Evolutionary conservation across 768 basidiomycete genomes (phyloP).

Genomic region (Boletus rufocinnamomeus): DNA sequence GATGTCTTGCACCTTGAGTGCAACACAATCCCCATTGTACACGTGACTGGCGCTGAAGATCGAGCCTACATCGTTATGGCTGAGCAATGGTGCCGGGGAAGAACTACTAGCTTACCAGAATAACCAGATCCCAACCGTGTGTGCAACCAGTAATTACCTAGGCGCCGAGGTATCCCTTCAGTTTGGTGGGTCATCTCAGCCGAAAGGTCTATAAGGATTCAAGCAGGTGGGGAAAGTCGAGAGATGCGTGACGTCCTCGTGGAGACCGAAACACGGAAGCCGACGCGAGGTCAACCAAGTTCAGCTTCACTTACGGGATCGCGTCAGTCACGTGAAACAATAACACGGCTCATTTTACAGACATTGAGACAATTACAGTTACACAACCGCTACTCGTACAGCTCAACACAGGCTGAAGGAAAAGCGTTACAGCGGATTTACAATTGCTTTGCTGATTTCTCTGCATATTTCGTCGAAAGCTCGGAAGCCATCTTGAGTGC

Average conservation of each 20-base stretch:
- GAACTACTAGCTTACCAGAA: conserved; percentile 50
- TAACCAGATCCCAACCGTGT: conserved; percentile 70
- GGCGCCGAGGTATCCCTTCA: conserved; percentile 34
- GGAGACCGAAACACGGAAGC: neutral
- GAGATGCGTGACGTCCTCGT: neutral
- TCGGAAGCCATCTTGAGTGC: conserved; percentile 57
- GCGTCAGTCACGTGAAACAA: conserved; percentile 32
- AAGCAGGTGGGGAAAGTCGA: neutral
- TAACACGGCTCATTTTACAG: neutral
- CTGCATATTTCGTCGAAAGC: conserved; percentile 17
- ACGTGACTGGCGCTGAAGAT: conserved; percentile 67
- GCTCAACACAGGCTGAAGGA: neutral
- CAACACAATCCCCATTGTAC: conserved; percentile 59
- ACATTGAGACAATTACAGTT: neutral
- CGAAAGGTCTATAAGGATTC: neutral
- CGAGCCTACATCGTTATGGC: conserved; percentile 49
- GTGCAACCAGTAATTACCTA: conserved; percentile 65
- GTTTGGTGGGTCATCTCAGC: conserved; percentile 15
- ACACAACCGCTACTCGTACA: conserved; percentile 8
- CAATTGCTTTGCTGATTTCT: conserved; percentile 22
- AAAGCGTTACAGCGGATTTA: neutral
- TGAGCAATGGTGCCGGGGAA: conserved; percentile 1
- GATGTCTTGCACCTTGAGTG: conserved; percentile 70
- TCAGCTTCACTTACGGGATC: conserved; percentile 6
- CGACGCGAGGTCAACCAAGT: conserved; percentile 13